Evolutionary conservation across 2,329 filamentous ascomycete species (phyloP), one percentile per base, ranked within the genome.

Genomic region (Penicillium sp.): DNA sequence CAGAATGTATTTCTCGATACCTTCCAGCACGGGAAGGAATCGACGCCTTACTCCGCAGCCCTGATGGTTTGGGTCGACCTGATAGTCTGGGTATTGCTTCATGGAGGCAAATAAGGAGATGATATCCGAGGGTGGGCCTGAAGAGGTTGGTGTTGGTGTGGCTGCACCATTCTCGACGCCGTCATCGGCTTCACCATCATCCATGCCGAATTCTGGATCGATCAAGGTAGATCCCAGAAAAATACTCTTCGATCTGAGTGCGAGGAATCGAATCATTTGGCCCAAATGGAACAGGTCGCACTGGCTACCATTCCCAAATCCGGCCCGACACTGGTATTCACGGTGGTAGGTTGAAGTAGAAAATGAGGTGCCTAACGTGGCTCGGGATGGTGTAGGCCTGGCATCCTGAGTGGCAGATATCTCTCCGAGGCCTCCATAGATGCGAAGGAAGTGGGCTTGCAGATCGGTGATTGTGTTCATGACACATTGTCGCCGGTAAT

Each of bases 241-340:
- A 31, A 74, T 62, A 0, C 70, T 74, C 42, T 67, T 72, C 29
- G 71, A 66, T 29, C 71, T 66, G 28, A 71, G 52, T 4, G 66
- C 55, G 35, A 75, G 73, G 51, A 75, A 75, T 8, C 70, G 68
- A 18, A 68, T 62, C 63, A 74, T 74, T 53, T 75, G 70, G 10
- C 73, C 73, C 0, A 75, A 59, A 38, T 75, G 72, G 48, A 74
- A 75, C 4, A 69, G 62, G 48, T 75, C 72, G 49, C 73, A 75
- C 46, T 70, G 66, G 38, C 63, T 67, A 6, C 71, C 72, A 37
- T 74, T 73, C 38, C 61, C 68, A 49, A 72, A 67, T 9, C 65
- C 71, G 41, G 67, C 69, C 27, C 68, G 69, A 50, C 72, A 75
- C 59, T 75, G 72, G 18, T 66, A 65, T 10, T 57, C 57, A 18